Base-by-base conservation (phyloP, 345 rosid genomes). In the Syzygium jambos region DNA sequence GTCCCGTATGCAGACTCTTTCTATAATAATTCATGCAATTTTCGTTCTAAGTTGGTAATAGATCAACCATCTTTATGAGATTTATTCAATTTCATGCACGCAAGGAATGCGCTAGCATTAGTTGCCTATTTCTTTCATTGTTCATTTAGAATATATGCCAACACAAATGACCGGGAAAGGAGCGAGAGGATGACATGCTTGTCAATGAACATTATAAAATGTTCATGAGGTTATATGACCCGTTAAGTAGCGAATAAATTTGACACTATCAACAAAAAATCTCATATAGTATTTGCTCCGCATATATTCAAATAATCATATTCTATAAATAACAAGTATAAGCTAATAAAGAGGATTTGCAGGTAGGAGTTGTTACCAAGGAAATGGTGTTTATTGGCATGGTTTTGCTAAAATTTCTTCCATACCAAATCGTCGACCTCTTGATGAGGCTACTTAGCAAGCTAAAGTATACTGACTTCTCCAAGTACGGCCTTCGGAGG, bases 401-500 rank as follows among this genome's bases (percentile, higher is more conserved):
- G 93, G 22, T 14, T 16, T 41, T 92, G 68, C n/a, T 90, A 22
- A 86, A 59, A 49, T 86, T 14, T 57, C 78, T 90, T 9, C 91
- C 93, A 0, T 3, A 15, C 46, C 52, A 59, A 3, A 7, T 85
- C 4, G 93, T 92, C 2, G 92, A 92, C 85, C 16, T 23, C 15
- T 25, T 89, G 17, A 43, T 29, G 34, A 53, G 85, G 38, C 11
- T 49, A 8, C 85, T 88, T 2, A n/a, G 87, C 85, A 89, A 41
- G 82, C 52, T 89, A 4, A 89, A 15, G 23, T 86, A 52, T 49
- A 82, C 88, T 4, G 34, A 85, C 59, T 23, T 84, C 51, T 61
- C 89, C 5, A 82, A 82, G 7, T 93, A 90, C 86, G 96, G 97
- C 51, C 88, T 95, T 84, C 52, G 30, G 68, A 91, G 89, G 88